A percentile compares a stretch with the other conserved stretches of the same genome.
phyloP scores from a whole-genome alignment of 2,329 filamentous ascomycete genomes.

The Berkeleyomyces basicola region DNA sequence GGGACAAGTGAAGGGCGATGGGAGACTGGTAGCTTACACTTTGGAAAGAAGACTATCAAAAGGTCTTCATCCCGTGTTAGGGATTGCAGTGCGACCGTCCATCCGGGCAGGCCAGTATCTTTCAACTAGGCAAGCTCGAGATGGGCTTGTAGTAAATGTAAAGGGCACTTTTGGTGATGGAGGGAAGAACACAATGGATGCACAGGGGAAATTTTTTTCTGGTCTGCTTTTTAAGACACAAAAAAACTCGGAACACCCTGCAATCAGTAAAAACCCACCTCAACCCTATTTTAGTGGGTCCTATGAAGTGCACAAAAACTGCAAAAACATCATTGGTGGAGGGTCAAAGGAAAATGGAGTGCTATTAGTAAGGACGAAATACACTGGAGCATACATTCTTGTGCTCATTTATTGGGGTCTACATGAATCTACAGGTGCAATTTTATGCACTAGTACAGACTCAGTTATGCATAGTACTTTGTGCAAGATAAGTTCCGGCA shows the following conservation, averaged over 20 bases:
- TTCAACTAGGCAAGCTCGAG: background rate
- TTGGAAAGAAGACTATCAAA: background rate
- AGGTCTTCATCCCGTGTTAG: slow-evolving; percentile 9
- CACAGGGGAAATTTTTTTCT: background rate
- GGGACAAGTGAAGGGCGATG: no score
- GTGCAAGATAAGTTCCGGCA: no score
- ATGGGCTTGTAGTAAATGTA: background rate
- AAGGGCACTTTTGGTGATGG: background rate
- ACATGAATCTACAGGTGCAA: background rate
- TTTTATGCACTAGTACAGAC: no score
- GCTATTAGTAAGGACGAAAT: background rate
- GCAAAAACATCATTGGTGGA: background rate
- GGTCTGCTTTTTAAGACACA: background rate
- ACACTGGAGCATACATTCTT: background rate
- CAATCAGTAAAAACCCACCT: background rate
- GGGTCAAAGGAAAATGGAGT: no score
- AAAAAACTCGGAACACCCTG: background rate
- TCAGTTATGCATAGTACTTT: no score
- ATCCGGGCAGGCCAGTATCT: slow-evolving; percentile 10
- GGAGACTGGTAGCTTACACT: no score
- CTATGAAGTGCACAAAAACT: background rate
- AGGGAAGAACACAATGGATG: background rate
- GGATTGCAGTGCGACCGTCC: slow-evolving; percentile 9
- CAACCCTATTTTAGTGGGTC: background rate
- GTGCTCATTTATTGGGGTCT: background rate